Evolutionary conservation across 2,329 filamentous ascomycete genomes (phyloP).

Genomic region (Fusarium metavorans): DNA sequence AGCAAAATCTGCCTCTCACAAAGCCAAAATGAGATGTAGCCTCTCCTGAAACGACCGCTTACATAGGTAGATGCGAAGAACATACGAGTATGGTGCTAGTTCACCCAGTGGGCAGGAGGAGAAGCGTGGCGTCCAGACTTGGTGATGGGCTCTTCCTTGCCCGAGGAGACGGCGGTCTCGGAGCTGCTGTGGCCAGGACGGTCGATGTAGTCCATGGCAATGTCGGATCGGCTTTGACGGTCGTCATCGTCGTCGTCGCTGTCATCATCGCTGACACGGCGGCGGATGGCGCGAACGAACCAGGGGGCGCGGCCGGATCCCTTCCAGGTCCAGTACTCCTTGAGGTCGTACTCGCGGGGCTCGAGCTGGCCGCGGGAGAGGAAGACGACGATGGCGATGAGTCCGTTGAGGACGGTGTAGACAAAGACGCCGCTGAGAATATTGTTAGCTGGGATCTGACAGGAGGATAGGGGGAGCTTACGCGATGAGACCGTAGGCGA

Average conservation of each 20-base stretch:
- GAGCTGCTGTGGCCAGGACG: constrained; percentile 32
- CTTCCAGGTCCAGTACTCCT: constrained; percentile 68
- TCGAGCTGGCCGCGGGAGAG: constrained; percentile 57
- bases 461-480: constrained; percentile 50
- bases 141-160: constrained; percentile 38
- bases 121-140: constrained; percentile 33
- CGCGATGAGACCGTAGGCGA: constrained; percentile 82
- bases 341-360: constrained; percentile 65
- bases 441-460: constrained; percentile 8
- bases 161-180: constrained; percentile 28
- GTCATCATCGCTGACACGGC: constrained; percentile 6
- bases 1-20: constrained; percentile 9
- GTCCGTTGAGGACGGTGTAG: constrained; percentile 61
- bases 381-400: constrained; percentile 60
- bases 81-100: constrained; percentile 2
- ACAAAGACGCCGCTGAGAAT: constrained; percentile 64
- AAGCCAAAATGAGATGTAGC: constrained; percentile 22
- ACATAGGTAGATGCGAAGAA: constrained; percentile 22
- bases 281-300: constrained; percentile 56
- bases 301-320: constrained; percentile 61
- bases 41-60: constrained; percentile 10
- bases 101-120: constrained; percentile 28
- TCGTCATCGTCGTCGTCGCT: constrained; percentile 17
- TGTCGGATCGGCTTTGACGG: constrained; percentile 16
- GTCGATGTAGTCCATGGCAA: constrained; percentile 23